phyloP scores from a whole-genome alignment of 495 filamentous ascomycete genomes.

The Tetracladium marchalianum region DNA sequence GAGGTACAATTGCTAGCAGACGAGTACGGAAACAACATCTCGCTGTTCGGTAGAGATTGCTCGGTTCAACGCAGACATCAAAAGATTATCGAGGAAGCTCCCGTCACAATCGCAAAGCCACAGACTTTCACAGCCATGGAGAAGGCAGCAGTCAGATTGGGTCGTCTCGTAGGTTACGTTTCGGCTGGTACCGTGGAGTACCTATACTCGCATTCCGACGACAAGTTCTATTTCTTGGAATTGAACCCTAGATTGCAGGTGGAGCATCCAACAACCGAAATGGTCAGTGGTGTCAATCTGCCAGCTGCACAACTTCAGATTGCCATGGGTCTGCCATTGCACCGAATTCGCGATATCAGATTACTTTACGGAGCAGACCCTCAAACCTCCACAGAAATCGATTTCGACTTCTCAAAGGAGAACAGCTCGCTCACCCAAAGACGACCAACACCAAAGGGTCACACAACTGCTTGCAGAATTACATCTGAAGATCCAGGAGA shows the following conservation, averaged over 20 bases:
- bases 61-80: slow-evolving; percentile 98
- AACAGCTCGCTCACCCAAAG: slow-evolving; percentile 79
- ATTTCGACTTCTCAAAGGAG: slow-evolving; percentile 90
- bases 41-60: slow-evolving; percentile 95
- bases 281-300: slow-evolving; percentile 96
- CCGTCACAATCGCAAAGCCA: slow-evolving; percentile 87
- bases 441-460: slow-evolving; percentile 84
- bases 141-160: slow-evolving; percentile 87
- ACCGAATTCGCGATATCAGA: slow-evolving; percentile 92
- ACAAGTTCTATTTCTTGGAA: slow-evolving; percentile 99
- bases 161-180: slow-evolving; percentile 91
- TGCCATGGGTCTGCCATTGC: slow-evolving; percentile 95
- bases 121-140: slow-evolving; percentile 93
- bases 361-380: slow-evolving; percentile 95
- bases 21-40: slow-evolving; percentile 99
- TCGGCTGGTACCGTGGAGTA: slow-evolving; percentile 99
- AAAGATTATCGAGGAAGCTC: slow-evolving; percentile 99
- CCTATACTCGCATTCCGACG: slow-evolving; percentile 94
- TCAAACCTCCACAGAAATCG: slow-evolving; percentile 73
- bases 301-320: slow-evolving; percentile 96
- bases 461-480: slow-evolving; percentile 97
- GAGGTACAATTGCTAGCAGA: slow-evolving; percentile 96
- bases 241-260: slow-evolving; percentile 97
- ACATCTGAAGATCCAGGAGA: slow-evolving; percentile 98
- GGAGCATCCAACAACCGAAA: slow-evolving; percentile 98